Evolutionary conservation across 1,139 yeast species (phyloP).

Genomic region (Zygotorulaspora mrakii): DNA sequence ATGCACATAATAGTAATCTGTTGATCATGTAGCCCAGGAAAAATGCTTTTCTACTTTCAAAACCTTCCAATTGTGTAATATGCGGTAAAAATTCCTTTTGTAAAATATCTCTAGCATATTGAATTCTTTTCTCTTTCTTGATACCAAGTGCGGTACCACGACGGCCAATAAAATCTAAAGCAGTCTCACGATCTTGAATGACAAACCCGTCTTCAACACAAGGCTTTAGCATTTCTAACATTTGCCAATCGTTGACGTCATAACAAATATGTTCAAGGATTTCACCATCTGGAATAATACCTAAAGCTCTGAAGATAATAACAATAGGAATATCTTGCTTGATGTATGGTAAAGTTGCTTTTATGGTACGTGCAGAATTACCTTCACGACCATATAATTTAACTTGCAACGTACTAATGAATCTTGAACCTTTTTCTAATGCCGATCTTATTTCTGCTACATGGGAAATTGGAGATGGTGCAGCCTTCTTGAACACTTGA

Average conservation of each 20-base stretch:
- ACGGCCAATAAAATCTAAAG: constrained; percentile 95
- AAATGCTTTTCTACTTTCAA: constrained; percentile 93
- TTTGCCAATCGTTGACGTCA: constrained; percentile 98
- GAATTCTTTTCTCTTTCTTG: constrained; percentile 95
- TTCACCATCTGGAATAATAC: constrained; percentile 98
- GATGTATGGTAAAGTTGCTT: constrained; percentile 93
- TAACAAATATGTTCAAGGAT: constrained; percentile 96
- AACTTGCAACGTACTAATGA: constrained; percentile 90
- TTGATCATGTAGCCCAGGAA: constrained; percentile 97
- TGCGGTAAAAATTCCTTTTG: constrained; percentile 96
- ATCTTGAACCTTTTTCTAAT: constrained; percentile 91
- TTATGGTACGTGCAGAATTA: constrained; percentile 73
- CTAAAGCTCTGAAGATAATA: constrained; percentile 93
- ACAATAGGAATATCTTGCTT: constrained; percentile 96
- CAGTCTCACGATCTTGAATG: constrained; percentile 96
- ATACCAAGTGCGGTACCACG: constrained; percentile 95
- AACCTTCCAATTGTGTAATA: constrained; percentile 96
- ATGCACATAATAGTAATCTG: constrained; percentile 86
- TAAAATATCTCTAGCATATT: constrained; percentile 92
- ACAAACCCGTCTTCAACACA: constrained; percentile 99
- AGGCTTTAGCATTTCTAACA: constrained; percentile 98
- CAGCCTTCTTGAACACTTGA: constrained; percentile 96
- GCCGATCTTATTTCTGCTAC: constrained; percentile 97
- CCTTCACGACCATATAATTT: constrained; percentile 85
- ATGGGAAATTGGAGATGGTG: constrained; percentile 94